Evolutionary conservation across 169 alveolate species (phyloP), one percentile per base, ranked within the genome.

Genomic region (Plasmodium vivax): DNA sequence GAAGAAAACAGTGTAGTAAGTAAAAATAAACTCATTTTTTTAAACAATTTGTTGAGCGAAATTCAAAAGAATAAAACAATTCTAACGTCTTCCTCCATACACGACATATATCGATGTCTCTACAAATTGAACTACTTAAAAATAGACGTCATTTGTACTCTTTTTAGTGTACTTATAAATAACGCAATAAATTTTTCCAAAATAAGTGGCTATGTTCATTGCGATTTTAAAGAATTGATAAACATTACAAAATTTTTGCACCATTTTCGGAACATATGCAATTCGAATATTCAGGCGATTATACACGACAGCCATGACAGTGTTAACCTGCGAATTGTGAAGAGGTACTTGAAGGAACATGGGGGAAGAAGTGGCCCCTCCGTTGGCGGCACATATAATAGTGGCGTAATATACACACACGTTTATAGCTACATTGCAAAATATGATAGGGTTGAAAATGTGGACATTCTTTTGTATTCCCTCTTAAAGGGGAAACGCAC

Each of bases 131-230:
- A 85, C 38, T 85, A 74, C n/a, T 38, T 85, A 74, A 85, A 47
- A 47, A 54, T 85, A 12, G 93, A 85, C 30, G 71, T 85, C 71
- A 68, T 85, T 14, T 75, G 36, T 75, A 75, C 45, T 30, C 23
- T 85, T 5, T 85, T 74, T 51, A 85, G 87, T 54, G 77, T 77
- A 41, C 71, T 85, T 14, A 85, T 77, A 75, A 85, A 85, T 79
- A 85, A 85, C 71, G 56, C 93, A 38, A 54, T 85, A 51, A 51
- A 85, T 45, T 85, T 75, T 71, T 68, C 85, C 27, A 75, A 77
- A n/a, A 45, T 85, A 23, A 85, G 72, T 51, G 93, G 93, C 30
- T 85, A 85, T 75, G 93, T 85, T n/a, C 58, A 85, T 47, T 85
- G 93, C 36, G 45, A 85, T 71, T 85, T 85, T 30, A 85, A 77